Base-by-base conservation (phyloP, 495 filamentous ascomycete species). In the Talaromyces stipitatus region DNA sequence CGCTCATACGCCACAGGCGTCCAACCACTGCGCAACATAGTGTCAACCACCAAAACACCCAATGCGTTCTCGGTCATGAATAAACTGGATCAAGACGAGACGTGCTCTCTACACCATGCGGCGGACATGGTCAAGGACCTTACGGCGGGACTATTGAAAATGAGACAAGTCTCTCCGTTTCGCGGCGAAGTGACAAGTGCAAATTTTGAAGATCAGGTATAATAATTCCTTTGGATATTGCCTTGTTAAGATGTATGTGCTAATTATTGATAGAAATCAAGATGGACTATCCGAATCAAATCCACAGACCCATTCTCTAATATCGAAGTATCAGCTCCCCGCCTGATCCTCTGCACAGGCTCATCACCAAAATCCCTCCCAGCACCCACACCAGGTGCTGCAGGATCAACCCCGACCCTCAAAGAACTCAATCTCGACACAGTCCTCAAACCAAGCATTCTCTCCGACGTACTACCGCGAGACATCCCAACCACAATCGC, bases 311-410 rank as follows among this genome's bases (percentile, higher is more conserved):
- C 54, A 20, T 64, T 66, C 3, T 32, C 51, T 8, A 68, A 73
- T 5, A 55, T 74, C 8, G 66, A 73, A 47, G 62, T 76, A 16
- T 55, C 67, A 16, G 70, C 73, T 3, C 58, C 71, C 11, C 66
- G 75, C 24, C 63, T 85, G 11, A 76, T 83, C 38, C 75, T 84
- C 56, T 84, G 82, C 70, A 85, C 82, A 10, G 82, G 82, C 54
- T 73, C 80, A 2, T 69, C 69, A 43, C 82, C 82, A 12, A 78
- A 72, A 18, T 59, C 69, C 11, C 60, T 75, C 1, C 72, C 80
- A 1, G 56, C 75, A 18, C 73, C 75, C 0, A 60, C 72, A 20
- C 58, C 60, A 5, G 64, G 64, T 24, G 64, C 66, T 20, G 27
- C 22, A 22, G 36, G 29, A 14, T 54, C 33, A 20, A 20, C 22